phyloP scores from a whole-genome alignment of 371 early-diverging fungal genomes.

The Zychaea mexicana region DNA sequence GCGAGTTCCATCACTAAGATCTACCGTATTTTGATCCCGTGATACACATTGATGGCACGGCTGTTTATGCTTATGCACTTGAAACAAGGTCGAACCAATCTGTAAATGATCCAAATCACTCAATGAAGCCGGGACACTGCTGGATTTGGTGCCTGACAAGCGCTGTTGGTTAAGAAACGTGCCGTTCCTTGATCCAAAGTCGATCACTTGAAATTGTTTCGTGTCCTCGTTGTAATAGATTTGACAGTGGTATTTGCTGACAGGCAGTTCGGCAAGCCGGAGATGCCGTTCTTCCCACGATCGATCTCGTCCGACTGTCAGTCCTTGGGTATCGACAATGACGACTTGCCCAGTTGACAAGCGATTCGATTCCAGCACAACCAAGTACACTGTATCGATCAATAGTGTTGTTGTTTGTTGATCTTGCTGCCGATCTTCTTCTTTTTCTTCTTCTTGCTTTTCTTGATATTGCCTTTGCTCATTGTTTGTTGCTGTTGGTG shows the following conservation, averaged over 20 bases:
- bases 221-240: slow-evolving; percentile 26
- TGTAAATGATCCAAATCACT: slow-evolving; percentile 30
- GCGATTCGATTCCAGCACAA: slow-evolving; percentile 33
- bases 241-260: slow-evolving; percentile 46
- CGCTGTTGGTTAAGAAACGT: slow-evolving; percentile 40
- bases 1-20: slow-evolving; percentile 11
- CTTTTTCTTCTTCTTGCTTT: slow-evolving; percentile 20
- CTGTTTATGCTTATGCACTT: slow-evolving; percentile 39
- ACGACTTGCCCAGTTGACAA: slow-evolving; percentile 26
- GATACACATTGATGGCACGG: slow-evolving; percentile 38
- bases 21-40: slow-evolving; percentile 10
- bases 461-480: no score
- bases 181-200: slow-evolving; percentile 48
- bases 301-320: slow-evolving; percentile 45
- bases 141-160: slow-evolving; percentile 34
- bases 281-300: slow-evolving; percentile 36
- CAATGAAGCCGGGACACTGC: slow-evolving; percentile 32
- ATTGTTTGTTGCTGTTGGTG: slow-evolving; percentile 1
- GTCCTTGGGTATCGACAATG: slow-evolving; percentile 38
- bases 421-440: background rate
- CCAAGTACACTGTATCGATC: slow-evolving; percentile 30
- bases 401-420: slow-evolving; percentile 18
- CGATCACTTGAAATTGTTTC: slow-evolving; percentile 29
- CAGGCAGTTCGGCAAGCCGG: slow-evolving; percentile 44
- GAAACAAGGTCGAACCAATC: slow-evolving; percentile 37